Conservation (phyloP, 352 stramenopile genomes). For the Globisporangium abappressorium region DNA sequence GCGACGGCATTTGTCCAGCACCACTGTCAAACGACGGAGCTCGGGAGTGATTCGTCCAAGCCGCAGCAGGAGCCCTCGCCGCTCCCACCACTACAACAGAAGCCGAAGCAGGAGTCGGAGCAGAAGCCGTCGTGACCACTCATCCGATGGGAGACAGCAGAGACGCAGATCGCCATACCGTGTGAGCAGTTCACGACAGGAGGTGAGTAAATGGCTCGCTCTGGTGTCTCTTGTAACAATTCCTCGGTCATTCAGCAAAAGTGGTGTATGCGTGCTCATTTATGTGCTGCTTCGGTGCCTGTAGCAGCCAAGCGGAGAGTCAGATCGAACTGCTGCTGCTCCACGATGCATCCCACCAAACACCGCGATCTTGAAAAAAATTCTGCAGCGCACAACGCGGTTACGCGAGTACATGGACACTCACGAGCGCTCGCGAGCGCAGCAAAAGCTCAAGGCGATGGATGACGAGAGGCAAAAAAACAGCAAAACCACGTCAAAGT, state of each 20-base stretch:
- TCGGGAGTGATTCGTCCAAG: neutral
- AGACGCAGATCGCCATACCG: neutral
- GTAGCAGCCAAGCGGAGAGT: neutral
- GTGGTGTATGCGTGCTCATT: neutral
- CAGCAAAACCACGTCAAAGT: neutral
- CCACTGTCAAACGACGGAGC: neutral
- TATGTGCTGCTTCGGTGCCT: neutral
- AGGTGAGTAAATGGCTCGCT: neutral
- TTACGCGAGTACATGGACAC: slow-evolving; percentile 8
- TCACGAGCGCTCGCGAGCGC: slow-evolving; percentile 3
- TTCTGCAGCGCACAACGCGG: slow-evolving; percentile 9
- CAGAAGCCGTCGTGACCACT: neutral
- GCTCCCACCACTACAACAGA: neutral
- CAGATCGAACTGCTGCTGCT: neutral
- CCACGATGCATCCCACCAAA: neutral
- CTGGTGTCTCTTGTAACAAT: neutral
- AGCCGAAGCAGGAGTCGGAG: too few species aligned
- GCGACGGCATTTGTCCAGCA: neutral
- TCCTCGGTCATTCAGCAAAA: neutral
- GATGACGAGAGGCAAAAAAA: neutral
- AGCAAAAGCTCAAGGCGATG: slow-evolving; percentile 2
- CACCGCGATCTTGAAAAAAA: slow-evolving; percentile 2
- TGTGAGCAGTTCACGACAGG: neutral
- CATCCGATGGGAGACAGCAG: neutral
- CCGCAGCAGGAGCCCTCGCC: neutral